Base-by-base conservation (phyloP, 176 grass and related monocot species). In the Luzula sylvatica region DNA sequence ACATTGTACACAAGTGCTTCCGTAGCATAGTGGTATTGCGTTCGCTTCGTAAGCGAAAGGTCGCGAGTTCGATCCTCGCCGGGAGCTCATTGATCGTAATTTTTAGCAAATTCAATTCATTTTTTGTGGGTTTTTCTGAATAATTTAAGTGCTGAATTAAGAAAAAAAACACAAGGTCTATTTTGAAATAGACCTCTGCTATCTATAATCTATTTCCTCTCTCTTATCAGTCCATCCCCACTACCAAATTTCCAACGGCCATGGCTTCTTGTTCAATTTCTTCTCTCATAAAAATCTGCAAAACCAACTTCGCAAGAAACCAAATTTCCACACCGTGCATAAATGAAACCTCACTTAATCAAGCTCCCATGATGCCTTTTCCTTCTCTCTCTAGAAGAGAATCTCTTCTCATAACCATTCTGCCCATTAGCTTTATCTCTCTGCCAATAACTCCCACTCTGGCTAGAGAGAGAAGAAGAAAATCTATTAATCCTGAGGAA, bases 1-100 rank as follows among this genome's bases (percentile, higher is more conserved):
- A n/a, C n/a, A n/a, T n/a, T n/a, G n/a, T n/a, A n/a, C n/a, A n/a
- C n/a, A n/a, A n/a, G n/a, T 35, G 43, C 43, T 46, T 87, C 77
- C 78, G 73, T 87, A 82, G 73, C 83, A 87, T 74, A 77, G 83
- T 82, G 78, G 82, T 87, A 81, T 30, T 87, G 77, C 72, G 77
- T 81, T 81, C 72, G 72, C 77, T 81, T 81, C 68, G 83, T 77
- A 81, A 78, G 83, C 65, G 83, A 87, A 87, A 87, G 83, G 83
- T 75, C 73, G 65, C 65, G 73, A 87, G 83, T 87, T 87, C 73
- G 78, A 87, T 82, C 78, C 83, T 82, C 77, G 63, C 83, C 73
- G 77, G 73, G 73, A 79, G 71, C 76, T 74, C n/a, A n/a, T n/a
- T n/a, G n/a, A n/a, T n/a, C n/a, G n/a, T n/a, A n/a, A n/a, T n/a